Percentiles rank a stretch among this genome's conserved stretches.
These are phyloP conservation scores for Roridomyces roridus DNA, from an alignment of 768 basidiomycete species.

Conservation along the genomic window DNA sequence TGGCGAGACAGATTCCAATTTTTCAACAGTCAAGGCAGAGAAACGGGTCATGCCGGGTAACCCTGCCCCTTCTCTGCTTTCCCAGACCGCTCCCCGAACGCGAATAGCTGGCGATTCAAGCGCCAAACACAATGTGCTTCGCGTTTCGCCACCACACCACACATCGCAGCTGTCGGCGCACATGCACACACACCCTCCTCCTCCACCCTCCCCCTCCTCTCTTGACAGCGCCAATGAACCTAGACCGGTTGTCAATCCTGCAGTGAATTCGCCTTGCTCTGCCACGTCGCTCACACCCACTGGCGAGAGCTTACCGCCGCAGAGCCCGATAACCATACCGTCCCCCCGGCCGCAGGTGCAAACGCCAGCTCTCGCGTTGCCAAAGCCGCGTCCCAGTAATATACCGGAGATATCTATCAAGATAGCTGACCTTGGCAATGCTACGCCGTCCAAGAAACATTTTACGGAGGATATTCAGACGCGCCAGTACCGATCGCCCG, in stretches of 20 bases:
- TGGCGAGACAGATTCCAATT: neutral
- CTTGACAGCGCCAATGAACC: conserved; percentile 17
- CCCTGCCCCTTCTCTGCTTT: conserved; percentile 59
- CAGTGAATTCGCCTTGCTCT: conserved; percentile 19
- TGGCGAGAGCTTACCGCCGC: conserved; percentile 13
- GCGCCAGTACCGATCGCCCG: conserved; percentile 94
- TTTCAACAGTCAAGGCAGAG: conserved; percentile 18
- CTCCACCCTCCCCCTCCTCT: conserved; percentile 32
- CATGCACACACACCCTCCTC: conserved; percentile 40
- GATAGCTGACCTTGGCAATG: conserved; percentile 95
- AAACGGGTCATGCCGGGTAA: conserved; percentile 23
- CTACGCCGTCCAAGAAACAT: conserved; percentile 88
- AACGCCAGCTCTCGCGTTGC: conserved; percentile 23
- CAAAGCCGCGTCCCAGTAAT: conserved; percentile 17
- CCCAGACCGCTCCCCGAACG: conserved; percentile 62
- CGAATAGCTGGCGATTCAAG: conserved; percentile 32
- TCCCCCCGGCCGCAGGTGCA: conserved; percentile 13
- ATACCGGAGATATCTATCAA: conserved; percentile 76
- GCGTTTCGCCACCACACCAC: conserved; percentile 46
- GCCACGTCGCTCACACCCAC: conserved; percentile 23
- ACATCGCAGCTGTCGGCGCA: conserved; percentile 49
- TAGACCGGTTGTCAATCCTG: neutral
- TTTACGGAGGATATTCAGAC: conserved; percentile 97
- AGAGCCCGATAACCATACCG: conserved; percentile 3
- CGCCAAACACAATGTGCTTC: conserved; percentile 32